phyloP scores from a whole-genome alignment of 805 yeast species.

The Metschnikowia gruessii region DNA sequence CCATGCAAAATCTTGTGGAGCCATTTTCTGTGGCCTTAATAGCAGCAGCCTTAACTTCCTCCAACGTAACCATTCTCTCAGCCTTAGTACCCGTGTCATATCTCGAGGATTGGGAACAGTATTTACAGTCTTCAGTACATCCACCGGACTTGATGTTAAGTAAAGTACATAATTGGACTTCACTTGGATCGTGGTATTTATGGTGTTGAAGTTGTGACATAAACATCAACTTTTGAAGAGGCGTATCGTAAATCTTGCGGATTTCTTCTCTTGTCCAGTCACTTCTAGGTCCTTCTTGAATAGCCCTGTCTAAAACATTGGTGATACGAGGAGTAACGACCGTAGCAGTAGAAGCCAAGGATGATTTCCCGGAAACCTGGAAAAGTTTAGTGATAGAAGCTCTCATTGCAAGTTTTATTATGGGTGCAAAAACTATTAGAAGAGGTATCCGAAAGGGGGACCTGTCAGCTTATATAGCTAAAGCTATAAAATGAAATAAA shows the following conservation, averaged over 20 bases:
- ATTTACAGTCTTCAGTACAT: conserved; percentile 77
- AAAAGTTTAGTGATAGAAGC: conserved; percentile 5
- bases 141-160: conserved; percentile 78
- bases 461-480: neutral
- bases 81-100: conserved; percentile 72
- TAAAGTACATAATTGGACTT: conserved; percentile 73
- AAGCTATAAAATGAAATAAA: neutral
- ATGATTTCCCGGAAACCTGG: neutral
- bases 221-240: conserved; percentile 58
- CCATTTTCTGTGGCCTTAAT: conserved; percentile 65
- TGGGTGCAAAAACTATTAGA: conserved; percentile 5
- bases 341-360: neutral
- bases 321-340: neutral
- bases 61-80: conserved; percentile 57
- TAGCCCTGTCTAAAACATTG: conserved; percentile 7
- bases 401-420: neutral
- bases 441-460: neutral
- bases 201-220: conserved; percentile 66
- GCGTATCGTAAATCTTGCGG: conserved; percentile 58
- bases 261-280: conserved; percentile 64
- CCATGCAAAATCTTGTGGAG: conserved; percentile 77
- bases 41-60: conserved; percentile 63
- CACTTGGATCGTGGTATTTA: conserved; percentile 60
- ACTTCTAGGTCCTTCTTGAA: conserved; percentile 17
- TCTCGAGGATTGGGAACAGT: conserved; percentile 73